Evolutionary conservation across 345 rosid species (phyloP).

Genomic region (Eucalyptus viminalis): DNA sequence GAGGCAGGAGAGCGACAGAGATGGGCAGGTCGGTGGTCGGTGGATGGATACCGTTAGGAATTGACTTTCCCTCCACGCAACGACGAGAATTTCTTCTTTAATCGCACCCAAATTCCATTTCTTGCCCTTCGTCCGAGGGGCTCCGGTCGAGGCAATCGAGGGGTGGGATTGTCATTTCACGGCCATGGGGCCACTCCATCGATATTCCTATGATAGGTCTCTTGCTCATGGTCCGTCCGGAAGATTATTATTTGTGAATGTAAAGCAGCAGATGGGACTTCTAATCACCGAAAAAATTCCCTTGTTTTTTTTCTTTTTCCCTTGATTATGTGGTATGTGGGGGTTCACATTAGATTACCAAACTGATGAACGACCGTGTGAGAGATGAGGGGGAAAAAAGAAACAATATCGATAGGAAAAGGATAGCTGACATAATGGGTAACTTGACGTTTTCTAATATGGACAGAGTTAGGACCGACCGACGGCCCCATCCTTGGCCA

Average conservation of each 20-base stretch:
- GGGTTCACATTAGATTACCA: background rate
- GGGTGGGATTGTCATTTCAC: background rate
- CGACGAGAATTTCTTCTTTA: background rate
- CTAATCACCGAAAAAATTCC: background rate
- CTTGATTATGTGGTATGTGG: background rate
- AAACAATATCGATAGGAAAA: background rate
- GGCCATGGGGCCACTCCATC: background rate
- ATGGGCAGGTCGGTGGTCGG: conserved; percentile 79
- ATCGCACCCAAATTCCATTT: background rate
- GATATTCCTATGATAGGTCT: background rate
- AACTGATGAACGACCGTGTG: background rate
- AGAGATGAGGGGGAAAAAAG: background rate
- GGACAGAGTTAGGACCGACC: background rate
- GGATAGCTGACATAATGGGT: background rate
- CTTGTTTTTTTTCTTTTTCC: background rate
- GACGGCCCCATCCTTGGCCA: background rate
- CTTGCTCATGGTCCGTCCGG: background rate
- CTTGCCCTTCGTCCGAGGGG: background rate
- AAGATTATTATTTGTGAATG: background rate
- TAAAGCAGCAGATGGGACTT: background rate
- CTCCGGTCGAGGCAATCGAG: background rate
- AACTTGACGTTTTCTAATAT: background rate
- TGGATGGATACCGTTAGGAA: conserved; percentile 73
- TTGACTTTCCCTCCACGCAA: conserved; percentile 63
- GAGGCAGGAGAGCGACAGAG: background rate